Conservation (phyloP, 495 filamentous ascomycete genomes). For the Hyaloscypha hepaticicola region DNA sequence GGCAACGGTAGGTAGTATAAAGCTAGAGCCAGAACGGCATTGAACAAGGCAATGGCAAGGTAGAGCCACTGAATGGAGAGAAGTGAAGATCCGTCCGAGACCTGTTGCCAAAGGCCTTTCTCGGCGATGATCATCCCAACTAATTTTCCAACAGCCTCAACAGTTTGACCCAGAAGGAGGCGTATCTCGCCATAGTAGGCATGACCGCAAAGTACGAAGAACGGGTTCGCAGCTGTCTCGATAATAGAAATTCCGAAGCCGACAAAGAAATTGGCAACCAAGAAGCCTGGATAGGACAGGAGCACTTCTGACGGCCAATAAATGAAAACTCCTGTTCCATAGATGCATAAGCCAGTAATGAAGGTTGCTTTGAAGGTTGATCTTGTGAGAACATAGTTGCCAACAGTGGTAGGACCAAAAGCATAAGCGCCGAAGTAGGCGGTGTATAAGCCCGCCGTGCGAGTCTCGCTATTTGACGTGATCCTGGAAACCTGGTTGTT, state of each 20-base stretch:
- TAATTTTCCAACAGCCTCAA: conserved; percentile 65
- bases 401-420: conserved; percentile 56
- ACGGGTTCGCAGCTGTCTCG: conserved; percentile 65
- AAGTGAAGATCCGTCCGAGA: conserved; percentile 35
- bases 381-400: conserved; percentile 58
- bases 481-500: not conserved
- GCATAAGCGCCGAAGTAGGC: conserved; percentile 51
- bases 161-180: conserved; percentile 63
- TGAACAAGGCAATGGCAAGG: conserved; percentile 67
- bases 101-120: conserved; percentile 60
- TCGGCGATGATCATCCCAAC: conserved; percentile 64
- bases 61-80: conserved; percentile 75
- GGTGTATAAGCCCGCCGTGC: conserved; percentile 34
- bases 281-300: conserved; percentile 60
- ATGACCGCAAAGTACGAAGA: conserved; percentile 55
- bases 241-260: conserved; percentile 60
- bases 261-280: conserved; percentile 61
- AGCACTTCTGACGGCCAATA: conserved; percentile 64
- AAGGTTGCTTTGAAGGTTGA: conserved; percentile 58
- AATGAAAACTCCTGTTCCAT: conserved; percentile 59
- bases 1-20: conserved; percentile 54
- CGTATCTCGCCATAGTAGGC: conserved; percentile 50
- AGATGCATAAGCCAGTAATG: conserved; percentile 54
- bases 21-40: conserved; percentile 56
- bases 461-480: not conserved